A percentile compares a stretch with the other conserved stretches of the same genome.
Conservation (phyloP, 768 basidiomycete species). For the Podaxis sp. region DNA sequence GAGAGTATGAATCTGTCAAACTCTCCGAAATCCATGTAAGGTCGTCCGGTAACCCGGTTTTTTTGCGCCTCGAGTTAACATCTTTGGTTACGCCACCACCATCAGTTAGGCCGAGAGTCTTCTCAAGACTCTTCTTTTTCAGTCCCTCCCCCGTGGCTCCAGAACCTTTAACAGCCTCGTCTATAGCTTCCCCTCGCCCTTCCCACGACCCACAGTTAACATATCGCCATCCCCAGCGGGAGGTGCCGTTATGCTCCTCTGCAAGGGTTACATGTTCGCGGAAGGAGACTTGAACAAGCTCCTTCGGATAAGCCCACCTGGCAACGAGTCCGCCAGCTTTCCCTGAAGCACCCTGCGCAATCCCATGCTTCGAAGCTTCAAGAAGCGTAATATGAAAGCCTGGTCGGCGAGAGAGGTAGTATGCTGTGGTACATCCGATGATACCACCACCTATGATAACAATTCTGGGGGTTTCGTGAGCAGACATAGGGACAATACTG, state of each 20-base stretch:
- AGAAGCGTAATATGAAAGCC: conserved; percentile 54
- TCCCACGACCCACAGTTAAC: conserved; percentile 75
- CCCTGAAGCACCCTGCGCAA: conserved; percentile 80
- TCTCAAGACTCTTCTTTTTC: conserved; percentile 49
- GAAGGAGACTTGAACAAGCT: conserved; percentile 71
- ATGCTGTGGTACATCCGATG: conserved; percentile 82
- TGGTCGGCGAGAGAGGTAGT: conserved; percentile 68
- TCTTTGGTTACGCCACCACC: conserved; percentile 25
- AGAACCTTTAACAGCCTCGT: conserved; percentile 20
- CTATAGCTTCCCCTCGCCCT: conserved; percentile 49
- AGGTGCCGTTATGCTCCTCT: conserved; percentile 61
- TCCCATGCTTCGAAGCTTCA: conserved; percentile 64
- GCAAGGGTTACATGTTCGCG: conserved; percentile 75
- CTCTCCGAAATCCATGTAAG: conserved; percentile 53
- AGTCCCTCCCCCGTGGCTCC: conserved; percentile 30
- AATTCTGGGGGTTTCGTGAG: conserved; percentile 30
- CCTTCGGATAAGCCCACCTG: conserved; percentile 78
- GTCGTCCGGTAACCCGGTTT: conserved; percentile 47
- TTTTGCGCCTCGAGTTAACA: conserved; percentile 21
- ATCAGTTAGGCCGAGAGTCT: conserved; percentile 48
- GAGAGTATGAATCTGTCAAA: conserved; percentile 60
- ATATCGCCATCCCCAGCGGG: conserved; percentile 83
- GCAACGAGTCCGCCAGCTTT: conserved; percentile 87
- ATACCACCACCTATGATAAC: conserved; percentile 86
- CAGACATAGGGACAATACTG: background rate